Conservation (phyloP, 202 grass and related monocot genomes). For the Eragrostis tef region DNA sequence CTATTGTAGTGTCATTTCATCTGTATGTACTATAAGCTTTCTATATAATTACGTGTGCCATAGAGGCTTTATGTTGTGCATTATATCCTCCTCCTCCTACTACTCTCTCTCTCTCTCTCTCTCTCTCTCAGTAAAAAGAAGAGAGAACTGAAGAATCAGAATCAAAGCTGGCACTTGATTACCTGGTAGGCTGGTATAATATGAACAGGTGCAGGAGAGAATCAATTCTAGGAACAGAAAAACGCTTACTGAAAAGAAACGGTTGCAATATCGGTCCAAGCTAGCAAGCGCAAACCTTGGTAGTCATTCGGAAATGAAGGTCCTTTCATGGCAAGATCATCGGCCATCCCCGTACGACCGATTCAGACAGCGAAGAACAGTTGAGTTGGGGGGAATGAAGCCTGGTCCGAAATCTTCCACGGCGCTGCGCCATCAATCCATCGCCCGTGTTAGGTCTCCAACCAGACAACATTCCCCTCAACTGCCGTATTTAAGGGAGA, state of each 20-base stretch:
- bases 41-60: constrained; percentile 9
- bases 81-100: not conserved
- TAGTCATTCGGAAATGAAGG: not conserved
- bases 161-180: not conserved
- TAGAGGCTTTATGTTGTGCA: constrained; percentile 21
- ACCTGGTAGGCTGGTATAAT: not conserved
- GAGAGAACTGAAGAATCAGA: not conserved
- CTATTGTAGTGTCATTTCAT: constrained; percentile 9
- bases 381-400: constrained; percentile 99
- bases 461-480: constrained; percentile 98
- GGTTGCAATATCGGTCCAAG: not conserved
- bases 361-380: constrained; percentile 24
- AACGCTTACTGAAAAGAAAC: not conserved
- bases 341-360: not conserved
- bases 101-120: not conserved
- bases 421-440: not conserved
- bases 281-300: not conserved
- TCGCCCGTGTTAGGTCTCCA: constrained; percentile 55
- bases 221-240: not conserved
- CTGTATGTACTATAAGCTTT: constrained; percentile 25
- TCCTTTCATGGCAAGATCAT: not conserved
- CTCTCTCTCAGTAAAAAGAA: not conserved
- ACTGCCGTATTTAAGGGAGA: constrained; percentile 45
- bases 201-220: not conserved
- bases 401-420: constrained; percentile 91